Evolutionary conservation across 2,329 filamentous ascomycete genomes (phyloP).

Genomic region (Aspergillus sp.): DNA sequence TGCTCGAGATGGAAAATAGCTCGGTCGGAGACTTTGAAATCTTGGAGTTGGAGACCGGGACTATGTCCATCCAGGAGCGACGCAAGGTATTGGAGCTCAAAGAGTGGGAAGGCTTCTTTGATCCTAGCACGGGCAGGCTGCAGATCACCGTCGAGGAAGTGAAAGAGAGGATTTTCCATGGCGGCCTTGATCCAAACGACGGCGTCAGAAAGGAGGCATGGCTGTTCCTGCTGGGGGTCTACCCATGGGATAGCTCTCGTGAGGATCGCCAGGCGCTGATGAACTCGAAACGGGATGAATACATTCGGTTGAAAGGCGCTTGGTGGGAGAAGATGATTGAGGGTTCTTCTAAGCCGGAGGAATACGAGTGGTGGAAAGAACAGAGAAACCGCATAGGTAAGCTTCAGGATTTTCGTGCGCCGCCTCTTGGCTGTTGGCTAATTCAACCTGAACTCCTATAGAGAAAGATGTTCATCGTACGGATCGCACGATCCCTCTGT

Average conservation of each 20-base stretch:
- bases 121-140: slow-evolving; percentile 69
- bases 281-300: slow-evolving; percentile 86
- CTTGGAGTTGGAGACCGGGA: slow-evolving; percentile 73
- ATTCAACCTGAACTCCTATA: slow-evolving; percentile 50
- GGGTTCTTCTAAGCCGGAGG: slow-evolving; percentile 72
- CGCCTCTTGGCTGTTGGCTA: slow-evolving; percentile 5
- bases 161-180: slow-evolving; percentile 96
- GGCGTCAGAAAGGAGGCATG: slow-evolving; percentile 95
- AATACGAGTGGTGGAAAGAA: slow-evolving; percentile 95
- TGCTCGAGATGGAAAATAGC: slow-evolving; percentile 90
- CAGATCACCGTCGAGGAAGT: slow-evolving; percentile 85
- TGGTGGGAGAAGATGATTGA: slow-evolving; percentile 97
- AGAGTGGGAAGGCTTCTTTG: slow-evolving; percentile 93
- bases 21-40: slow-evolving; percentile 96
- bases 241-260: slow-evolving; percentile 85
- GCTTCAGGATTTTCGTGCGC: slow-evolving; percentile 25
- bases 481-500: slow-evolving; percentile 91
- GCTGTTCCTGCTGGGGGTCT: slow-evolving; percentile 88
- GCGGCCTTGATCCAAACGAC: slow-evolving; percentile 82
- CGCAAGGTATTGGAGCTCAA: slow-evolving; percentile 74
- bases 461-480: slow-evolving; percentile 99
- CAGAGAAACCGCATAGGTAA: slow-evolving; percentile 90
- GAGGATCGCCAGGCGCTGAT: slow-evolving; percentile 82
- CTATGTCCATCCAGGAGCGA: slow-evolving; percentile 71
- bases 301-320: slow-evolving; percentile 85